These are phyloP conservation scores for Bretschneidera sinensis DNA, from an alignment of 345 rosid genomes.

Conservation along the genomic window DNA sequence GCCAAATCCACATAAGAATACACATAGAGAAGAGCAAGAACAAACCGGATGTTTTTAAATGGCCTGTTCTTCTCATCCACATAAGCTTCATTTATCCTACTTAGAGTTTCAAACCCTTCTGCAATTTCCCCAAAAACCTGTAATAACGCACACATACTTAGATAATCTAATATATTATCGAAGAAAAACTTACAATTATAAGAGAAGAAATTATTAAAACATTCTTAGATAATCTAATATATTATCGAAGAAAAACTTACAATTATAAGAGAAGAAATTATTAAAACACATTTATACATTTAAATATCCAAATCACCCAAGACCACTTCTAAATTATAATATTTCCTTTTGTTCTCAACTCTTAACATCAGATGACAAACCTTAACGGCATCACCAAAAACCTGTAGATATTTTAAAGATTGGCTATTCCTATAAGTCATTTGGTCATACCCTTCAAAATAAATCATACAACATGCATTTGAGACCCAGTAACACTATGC, in stretches of 20 bases:
- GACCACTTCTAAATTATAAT: no score
- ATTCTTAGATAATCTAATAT: neutral
- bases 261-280: no score
- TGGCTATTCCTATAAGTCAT: neutral
- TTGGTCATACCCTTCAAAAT: neutral
- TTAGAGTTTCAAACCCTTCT: slow-evolving; percentile 81
- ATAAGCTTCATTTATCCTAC: slow-evolving; percentile 85
- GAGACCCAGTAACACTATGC: no score
- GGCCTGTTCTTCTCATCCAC: slow-evolving; percentile 82
- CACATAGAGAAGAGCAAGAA: slow-evolving; percentile 12
- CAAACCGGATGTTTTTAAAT: slow-evolving; percentile 66
- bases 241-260: neutral
- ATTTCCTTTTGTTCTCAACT: no score
- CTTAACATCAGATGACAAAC: no score
- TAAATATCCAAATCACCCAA: no score
- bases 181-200: no score
- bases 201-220: neutral
- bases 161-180: neutral
- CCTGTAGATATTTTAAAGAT: neutral
- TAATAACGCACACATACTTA: slow-evolving; percentile 3
- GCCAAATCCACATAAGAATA: neutral
- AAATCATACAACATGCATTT: neutral
- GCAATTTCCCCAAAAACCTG: slow-evolving; percentile 95
- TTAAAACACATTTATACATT: no score
- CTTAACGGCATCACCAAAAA: neutral